A percentile compares a stretch with the other conserved stretches of the same genome.
Evolutionary conservation across 1,284 basidiomycete species (phyloP).

Genomic region (Cerioporus squamosus): DNA sequence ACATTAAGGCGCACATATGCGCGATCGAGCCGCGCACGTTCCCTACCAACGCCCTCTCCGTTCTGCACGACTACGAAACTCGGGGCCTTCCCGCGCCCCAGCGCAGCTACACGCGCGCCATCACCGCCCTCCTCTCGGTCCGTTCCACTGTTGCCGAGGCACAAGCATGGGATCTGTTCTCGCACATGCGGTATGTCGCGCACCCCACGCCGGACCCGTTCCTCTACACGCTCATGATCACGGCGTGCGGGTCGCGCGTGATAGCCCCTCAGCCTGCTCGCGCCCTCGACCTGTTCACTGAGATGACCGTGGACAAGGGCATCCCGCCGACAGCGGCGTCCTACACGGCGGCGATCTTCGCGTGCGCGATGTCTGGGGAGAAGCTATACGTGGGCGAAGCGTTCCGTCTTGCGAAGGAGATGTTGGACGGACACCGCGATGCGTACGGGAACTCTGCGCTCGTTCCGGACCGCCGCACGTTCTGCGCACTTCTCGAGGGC

Average conservation of each 20-base stretch:
- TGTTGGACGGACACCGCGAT: constrained; percentile 77
- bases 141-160: constrained; percentile 56
- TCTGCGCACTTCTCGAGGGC: constrained; percentile 86
- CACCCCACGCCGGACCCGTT: constrained; percentile 80
- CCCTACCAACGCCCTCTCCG: constrained; percentile 57
- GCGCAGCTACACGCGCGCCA: constrained; percentile 65
- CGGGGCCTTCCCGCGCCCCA: constrained; percentile 63
- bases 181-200: constrained; percentile 95
- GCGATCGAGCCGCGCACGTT: constrained; percentile 45
- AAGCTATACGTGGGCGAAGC: constrained; percentile 75
- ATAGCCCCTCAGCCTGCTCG: constrained; percentile 75
- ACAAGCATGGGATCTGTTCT: constrained; percentile 92
- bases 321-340: constrained; percentile 70
- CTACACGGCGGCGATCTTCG: constrained; percentile 85
- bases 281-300: constrained; percentile 91
- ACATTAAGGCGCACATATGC: constrained; percentile 63
- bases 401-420: constrained; percentile 79
- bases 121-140: constrained; percentile 60
- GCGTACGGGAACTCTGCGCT: constrained; percentile 59
- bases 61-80: constrained; percentile 70
- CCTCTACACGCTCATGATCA: constrained; percentile 89
- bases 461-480: constrained; percentile 72
- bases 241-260: constrained; percentile 66
- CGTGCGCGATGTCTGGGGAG: constrained; percentile 68
- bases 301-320: constrained; percentile 79